phyloP scores from a whole-genome alignment of 192 early-diverging fungal genomes.

The Podila epicladia region DNA sequence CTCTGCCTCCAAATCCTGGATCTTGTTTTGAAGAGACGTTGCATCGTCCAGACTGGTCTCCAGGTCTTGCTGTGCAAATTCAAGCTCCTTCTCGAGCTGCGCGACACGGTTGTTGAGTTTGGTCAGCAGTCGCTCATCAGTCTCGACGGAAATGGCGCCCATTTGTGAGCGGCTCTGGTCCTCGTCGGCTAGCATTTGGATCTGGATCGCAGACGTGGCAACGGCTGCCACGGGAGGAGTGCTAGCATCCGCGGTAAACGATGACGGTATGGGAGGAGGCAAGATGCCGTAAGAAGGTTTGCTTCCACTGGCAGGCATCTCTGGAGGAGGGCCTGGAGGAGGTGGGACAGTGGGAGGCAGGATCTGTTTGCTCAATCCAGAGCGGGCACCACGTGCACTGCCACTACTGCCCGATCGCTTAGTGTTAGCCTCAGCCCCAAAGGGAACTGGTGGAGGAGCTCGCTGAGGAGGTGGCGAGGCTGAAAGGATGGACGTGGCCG shows the following conservation, averaged over 20 bases:
- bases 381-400: slow-evolving; percentile 36
- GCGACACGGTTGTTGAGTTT: slow-evolving; percentile 41
- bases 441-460: slow-evolving; percentile 39
- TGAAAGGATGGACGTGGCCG: slow-evolving; percentile 23
- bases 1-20: slow-evolving; percentile 34
- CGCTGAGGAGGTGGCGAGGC: slow-evolving; percentile 40
- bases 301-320: background rate
- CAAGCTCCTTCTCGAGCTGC: slow-evolving; percentile 42
- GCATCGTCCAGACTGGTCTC: slow-evolving; percentile 34
- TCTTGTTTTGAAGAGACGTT: slow-evolving; percentile 20
- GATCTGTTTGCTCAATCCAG: slow-evolving; percentile 43
- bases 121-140: slow-evolving; percentile 37
- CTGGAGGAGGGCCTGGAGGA: background rate
- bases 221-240: background rate
- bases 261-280: slow-evolving; percentile 44
- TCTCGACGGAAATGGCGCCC: slow-evolving; percentile 32
- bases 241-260: background rate
- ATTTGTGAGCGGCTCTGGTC: slow-evolving; percentile 44
- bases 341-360: slow-evolving; percentile 23
- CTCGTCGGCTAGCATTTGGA: slow-evolving; percentile 41
- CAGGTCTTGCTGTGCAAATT: slow-evolving; percentile 43
- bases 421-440: background rate
- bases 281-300: slow-evolving; percentile 46
- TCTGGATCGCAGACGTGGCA: slow-evolving; percentile 28
- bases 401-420: slow-evolving; percentile 39